phyloP scores from a whole-genome alignment of 768 basidiomycete species.

The Pulveroboletus sp. region DNA sequence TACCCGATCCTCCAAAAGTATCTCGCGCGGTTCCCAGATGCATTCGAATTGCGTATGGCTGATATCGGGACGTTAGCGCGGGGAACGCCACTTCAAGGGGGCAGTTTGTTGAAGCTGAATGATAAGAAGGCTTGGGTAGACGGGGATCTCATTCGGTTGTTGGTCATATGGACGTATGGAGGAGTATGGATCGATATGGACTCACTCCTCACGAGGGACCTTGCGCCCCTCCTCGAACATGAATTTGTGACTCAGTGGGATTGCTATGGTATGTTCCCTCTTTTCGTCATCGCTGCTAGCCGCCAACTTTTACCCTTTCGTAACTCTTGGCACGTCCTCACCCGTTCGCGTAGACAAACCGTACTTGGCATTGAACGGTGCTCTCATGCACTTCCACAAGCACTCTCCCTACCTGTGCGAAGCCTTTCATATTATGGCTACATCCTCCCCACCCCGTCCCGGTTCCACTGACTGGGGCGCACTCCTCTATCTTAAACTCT shows the following conservation, averaged over 20 bases:
- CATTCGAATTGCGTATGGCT: conserved; percentile 69
- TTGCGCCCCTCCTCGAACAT: conserved; percentile 83
- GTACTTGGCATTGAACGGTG: conserved; percentile 84
- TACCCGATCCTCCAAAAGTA: conserved; percentile 62
- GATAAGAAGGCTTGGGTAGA: conserved; percentile 93
- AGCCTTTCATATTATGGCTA: conserved; percentile 88
- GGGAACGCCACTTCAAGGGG: conserved; percentile 77
- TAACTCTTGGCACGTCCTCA: not conserved
- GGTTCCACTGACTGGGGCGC: conserved; percentile 95
- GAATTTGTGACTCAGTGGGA: conserved; percentile 99
- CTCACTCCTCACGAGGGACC: conserved; percentile 83
- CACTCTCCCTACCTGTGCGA: conserved; percentile 97
- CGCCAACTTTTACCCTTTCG: not conserved
- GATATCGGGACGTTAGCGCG: conserved; percentile 64
- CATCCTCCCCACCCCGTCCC: conserved; percentile 65
- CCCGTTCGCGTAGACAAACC: conserved; percentile 54
- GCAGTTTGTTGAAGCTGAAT: conserved; percentile 50
- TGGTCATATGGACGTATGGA: conserved; percentile 87
- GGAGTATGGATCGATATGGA: conserved; percentile 99
- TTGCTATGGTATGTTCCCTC: conserved; percentile 73
- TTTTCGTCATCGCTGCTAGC: not conserved
- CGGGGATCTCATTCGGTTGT: conserved; percentile 85
- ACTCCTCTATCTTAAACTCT: conserved; percentile 86
- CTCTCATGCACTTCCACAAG: conserved; percentile 87
- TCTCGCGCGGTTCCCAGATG: conserved; percentile 57